Conservation (phyloP, 257 asterid species). For the Scutellaria minor region DNA sequence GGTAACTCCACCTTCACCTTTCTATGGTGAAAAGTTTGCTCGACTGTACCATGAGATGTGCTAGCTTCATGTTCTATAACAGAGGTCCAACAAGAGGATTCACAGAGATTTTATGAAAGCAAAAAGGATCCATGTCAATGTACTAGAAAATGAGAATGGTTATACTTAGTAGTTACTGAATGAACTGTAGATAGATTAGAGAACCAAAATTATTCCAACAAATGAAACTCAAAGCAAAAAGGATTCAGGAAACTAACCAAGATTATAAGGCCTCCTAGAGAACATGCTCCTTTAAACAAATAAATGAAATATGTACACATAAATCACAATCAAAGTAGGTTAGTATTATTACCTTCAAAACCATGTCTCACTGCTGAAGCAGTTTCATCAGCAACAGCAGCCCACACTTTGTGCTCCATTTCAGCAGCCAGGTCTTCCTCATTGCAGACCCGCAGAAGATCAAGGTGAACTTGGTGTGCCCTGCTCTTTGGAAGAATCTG, state of each 20-base stretch:
- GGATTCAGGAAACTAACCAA: slow-evolving; percentile 25
- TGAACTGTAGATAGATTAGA: slow-evolving; percentile 1
- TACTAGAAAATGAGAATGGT: slow-evolving; percentile 21
- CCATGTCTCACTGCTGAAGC: slow-evolving; percentile 92
- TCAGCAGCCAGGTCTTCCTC: slow-evolving; percentile 62
- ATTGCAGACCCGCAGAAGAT: slow-evolving; percentile 77
- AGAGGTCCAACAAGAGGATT: slow-evolving; percentile 43
- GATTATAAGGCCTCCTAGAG: slow-evolving; percentile 27
- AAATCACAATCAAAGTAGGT: slow-evolving; percentile 19
- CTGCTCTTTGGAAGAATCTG: slow-evolving; percentile 95
- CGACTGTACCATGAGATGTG: slow-evolving; percentile 41
- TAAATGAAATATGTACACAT: slow-evolving; percentile 25
- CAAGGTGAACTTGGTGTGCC: slow-evolving; percentile 84
- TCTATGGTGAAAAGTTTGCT: slow-evolving; percentile 55
- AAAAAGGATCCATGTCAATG: slow-evolving; percentile 19
- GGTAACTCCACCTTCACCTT: slow-evolving; percentile 88
- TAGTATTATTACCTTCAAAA: slow-evolving; percentile 60
- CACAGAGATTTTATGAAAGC: slow-evolving; percentile 52
- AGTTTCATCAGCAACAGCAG: slow-evolving; percentile 90
- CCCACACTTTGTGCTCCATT: slow-evolving; percentile 77
- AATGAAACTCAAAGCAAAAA: neutral
- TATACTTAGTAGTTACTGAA: slow-evolving; percentile 21
- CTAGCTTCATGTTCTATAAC: slow-evolving; percentile 36
- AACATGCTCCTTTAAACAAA: slow-evolving; percentile 23
- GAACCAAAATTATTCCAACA: slow-evolving; percentile 14